Evolutionary conservation across 495 filamentous ascomycete species (phyloP).

Genomic region (Talaromyces wortmannii): DNA sequence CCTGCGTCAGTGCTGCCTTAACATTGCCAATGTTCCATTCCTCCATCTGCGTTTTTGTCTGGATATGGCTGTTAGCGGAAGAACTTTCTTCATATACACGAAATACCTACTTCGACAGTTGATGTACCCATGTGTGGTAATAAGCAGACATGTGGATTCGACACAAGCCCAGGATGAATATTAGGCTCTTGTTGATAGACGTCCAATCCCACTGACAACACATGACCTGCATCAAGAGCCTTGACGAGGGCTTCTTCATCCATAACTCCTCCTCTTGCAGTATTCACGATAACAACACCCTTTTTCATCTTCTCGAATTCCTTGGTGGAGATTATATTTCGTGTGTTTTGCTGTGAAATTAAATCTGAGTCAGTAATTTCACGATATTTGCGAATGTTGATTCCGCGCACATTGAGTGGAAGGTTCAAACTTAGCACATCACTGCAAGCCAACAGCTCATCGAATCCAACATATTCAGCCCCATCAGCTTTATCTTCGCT

Average conservation of each 20-base stretch:
- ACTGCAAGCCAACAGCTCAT: slow-evolving; percentile 44
- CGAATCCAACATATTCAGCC: slow-evolving; percentile 50
- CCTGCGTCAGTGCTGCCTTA: too few relatives aligned
- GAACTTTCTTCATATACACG: too few relatives aligned
- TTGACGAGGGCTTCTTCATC: slow-evolving; percentile 50
- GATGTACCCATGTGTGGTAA: not conserved
- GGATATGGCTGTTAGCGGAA: too few relatives aligned
- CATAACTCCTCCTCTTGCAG: slow-evolving; percentile 47
- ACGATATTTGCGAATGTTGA: too few relatives aligned
- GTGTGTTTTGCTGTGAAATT: slow-evolving; percentile 19
- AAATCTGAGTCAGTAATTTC: too few relatives aligned
- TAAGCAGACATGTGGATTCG: not conserved
- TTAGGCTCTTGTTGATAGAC: slow-evolving; percentile 51
- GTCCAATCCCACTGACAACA: slow-evolving; percentile 42
- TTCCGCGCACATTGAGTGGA: slow-evolving; percentile 35
- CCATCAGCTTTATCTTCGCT: slow-evolving; percentile 35
- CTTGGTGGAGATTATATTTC: slow-evolving; percentile 42
- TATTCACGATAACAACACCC: slow-evolving; percentile 53
- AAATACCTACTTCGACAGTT: too few relatives aligned
- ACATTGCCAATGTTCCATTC: too few relatives aligned
- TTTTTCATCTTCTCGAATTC: slow-evolving; percentile 52
- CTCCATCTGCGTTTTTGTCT: too few relatives aligned
- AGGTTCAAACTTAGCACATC: slow-evolving; percentile 60
- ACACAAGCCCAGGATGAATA: slow-evolving; percentile 39
- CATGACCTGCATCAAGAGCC: slow-evolving; percentile 39